Base-by-base conservation (phyloP, 768 basidiomycete species). In the Megacollybia marginata region DNA sequence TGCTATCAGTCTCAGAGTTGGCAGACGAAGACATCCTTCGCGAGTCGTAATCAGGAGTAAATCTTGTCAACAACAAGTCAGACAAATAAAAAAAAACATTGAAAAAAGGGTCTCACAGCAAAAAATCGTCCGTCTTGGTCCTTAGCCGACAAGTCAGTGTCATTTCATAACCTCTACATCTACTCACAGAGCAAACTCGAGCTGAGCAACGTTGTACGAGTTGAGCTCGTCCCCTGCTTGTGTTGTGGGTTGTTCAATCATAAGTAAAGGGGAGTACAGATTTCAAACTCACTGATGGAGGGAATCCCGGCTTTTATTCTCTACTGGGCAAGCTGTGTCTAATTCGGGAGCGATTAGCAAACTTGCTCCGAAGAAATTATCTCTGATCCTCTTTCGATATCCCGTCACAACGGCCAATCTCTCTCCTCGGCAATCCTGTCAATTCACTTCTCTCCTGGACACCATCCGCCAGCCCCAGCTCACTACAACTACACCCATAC, bases 11-110 rank as follows among this genome's bases (percentile, higher is more conserved):
- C 68, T 85, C 85, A 13, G 86, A 87, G 51, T 79, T 74, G 46
- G 80, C 82, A 55, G 83, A 86, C 63, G 77, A 75, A 65, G 88
- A 88, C 88, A 90, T 88, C 61, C 86, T 83, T 60, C 86, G 76
- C 34, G 64, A 62, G 53, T 72, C 62, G 77, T 85, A 80, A 65
- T 80, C 79, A 54, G 54, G 44, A 34, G 48, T 47, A 52, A 49
- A 53, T 44, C 23, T 28, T 51, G 34, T 46, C 38, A 48, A 53
- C 55, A 48, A 48, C 57, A 55, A 15, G 36, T 54, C 40, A 38
- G 42, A 53, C 48, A 42, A 52, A 57, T 33, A 35, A 15, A 50
- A 53, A 36, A 55, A 54, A 44, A 54, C 46, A 48, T 51, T 54
- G 44, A 59, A 52, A 45, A 42, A 47, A 12, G 49, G 55, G 72